Evolutionary conservation across 768 basidiomycete genomes (phyloP), one percentile per base, ranked within the genome.

Genomic region (Flagelloscypha sp.): DNA sequence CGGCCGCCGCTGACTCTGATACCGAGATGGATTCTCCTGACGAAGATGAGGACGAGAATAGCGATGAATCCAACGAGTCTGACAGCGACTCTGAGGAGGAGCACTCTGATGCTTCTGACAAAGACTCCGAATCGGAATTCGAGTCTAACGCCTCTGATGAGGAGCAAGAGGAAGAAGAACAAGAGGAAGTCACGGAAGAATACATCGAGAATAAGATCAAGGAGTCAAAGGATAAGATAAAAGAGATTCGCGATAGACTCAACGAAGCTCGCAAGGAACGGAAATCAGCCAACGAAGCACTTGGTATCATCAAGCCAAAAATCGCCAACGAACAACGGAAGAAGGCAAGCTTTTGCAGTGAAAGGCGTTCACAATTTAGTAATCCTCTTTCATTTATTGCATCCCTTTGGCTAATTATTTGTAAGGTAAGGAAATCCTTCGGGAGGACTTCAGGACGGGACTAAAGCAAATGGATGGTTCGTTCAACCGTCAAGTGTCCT

Each of bases 301-400:
- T 62, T 15, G 47, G 53, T 2, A 55, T 27, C 3, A 37, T 61
- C 16, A 72, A 74, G 45, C 74, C 68, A 50, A 52, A 47, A 37
- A 40, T 57, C 16, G 38, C 24, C 21, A 54, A 52, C 28, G 44
- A 48, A 1, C 58, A 60, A 37, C 43, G 57, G 43, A 69, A 72
- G 38, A 79, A 79, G 58, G 78, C 78, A 41, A 72, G 66, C 0
- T 76, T 74, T 46, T 79, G 76, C 44, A 73, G 75, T 1, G 45
- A 68, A 37, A 74, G 70, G 49, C 63, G 75, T 5, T 74, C 72
- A 3, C 71, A 74, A 56, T 74, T 74, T 30, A 40, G 52, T 39
- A 17, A 24, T 9, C 17, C 12, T 5, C 22, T 33, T 30, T 34
- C 8, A 18, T 30, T 34, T 16, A 6, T 3, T n/a, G 5, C 6